phyloP scores from a whole-genome alignment of 208 protist species.

The Crithidia thermophila region DNA sequence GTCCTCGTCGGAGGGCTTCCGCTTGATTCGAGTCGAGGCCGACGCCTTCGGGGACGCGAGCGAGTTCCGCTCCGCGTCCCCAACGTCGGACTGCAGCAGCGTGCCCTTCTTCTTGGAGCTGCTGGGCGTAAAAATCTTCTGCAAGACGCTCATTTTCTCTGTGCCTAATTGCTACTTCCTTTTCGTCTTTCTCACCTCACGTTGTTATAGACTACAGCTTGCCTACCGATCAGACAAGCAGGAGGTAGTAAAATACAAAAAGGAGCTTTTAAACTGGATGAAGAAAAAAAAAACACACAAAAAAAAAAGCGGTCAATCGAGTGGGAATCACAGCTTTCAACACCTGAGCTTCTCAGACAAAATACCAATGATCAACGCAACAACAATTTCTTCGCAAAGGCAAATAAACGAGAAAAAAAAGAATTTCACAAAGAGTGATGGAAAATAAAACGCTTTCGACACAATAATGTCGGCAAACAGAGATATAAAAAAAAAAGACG shows the following conservation, averaged over 20 bases:
- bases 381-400: not conserved
- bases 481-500: not conserved
- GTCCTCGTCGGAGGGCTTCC: slow-evolving; percentile 9
- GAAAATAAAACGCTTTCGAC: not conserved
- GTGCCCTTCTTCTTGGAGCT: slow-evolving; percentile 26
- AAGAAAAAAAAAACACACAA: not conserved
- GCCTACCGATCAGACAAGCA: not conserved
- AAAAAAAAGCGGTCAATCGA: too few species aligned
- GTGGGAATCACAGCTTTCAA: too few species aligned
- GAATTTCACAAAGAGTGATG: not conserved
- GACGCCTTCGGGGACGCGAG: slow-evolving; percentile 6
- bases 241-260: not conserved
- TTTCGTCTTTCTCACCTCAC: not conserved
- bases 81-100: slow-evolving; percentile 12
- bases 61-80: not conserved
- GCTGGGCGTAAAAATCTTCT: slow-evolving; percentile 35
- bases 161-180: not conserved
- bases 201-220: not conserved
- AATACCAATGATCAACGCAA: not conserved
- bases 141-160: slow-evolving; percentile 20
- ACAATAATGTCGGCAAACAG: not conserved
- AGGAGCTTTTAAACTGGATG: not conserved
- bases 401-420: slow-evolving; percentile 3
- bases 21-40: slow-evolving; percentile 10
- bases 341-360: too few species aligned